Evolutionary conservation across 495 filamentous ascomycete genomes (phyloP).

Genomic region (Pyronema omphalodes): DNA sequence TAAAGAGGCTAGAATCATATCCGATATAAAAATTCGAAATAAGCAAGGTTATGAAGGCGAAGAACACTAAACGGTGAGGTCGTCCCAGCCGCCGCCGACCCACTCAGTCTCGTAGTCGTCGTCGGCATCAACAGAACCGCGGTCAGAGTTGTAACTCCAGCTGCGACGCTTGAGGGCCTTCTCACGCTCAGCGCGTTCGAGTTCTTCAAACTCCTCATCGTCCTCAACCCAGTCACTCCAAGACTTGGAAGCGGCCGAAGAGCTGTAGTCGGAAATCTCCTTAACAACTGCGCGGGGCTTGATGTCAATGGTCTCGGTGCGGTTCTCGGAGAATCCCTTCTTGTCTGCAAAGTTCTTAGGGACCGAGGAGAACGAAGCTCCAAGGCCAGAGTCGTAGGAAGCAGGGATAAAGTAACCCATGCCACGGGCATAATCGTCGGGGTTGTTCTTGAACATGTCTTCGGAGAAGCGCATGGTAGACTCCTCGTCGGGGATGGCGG

Average conservation of each 20-base stretch:
- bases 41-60: neutral
- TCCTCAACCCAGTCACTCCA: conserved; percentile 25
- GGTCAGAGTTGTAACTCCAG: conserved; percentile 23
- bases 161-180: conserved; percentile 24
- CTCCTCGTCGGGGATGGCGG: conserved; percentile 46
- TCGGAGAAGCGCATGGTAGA: conserved; percentile 57
- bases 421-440: conserved; percentile 35
- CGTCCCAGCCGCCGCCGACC: conserved; percentile 24
- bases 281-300: conserved; percentile 4
- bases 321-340: conserved; percentile 13
- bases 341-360: neutral
- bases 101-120: conserved; percentile 23
- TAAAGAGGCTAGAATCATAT: conserved; percentile 9
- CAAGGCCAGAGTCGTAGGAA: conserved; percentile 25
- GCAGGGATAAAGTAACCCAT: conserved; percentile 23
- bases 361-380: conserved; percentile 21
- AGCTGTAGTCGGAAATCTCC: neutral
- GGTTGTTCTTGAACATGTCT: conserved; percentile 62
- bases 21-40: conserved; percentile 1
- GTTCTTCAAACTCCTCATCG: conserved; percentile 23
- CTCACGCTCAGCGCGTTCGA: conserved; percentile 18
- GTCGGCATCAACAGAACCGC: conserved; percentile 17
- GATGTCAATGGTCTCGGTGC: conserved; percentile 19
- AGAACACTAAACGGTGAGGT: conserved; percentile 19
- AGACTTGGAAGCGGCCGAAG: conserved; percentile 19